Percentiles rank a stretch among this genome's conserved stretches.
Evolutionary conservation across 2,329 filamentous ascomycete species (phyloP).

Genomic region (Thielaviopsis musarum): DNA sequence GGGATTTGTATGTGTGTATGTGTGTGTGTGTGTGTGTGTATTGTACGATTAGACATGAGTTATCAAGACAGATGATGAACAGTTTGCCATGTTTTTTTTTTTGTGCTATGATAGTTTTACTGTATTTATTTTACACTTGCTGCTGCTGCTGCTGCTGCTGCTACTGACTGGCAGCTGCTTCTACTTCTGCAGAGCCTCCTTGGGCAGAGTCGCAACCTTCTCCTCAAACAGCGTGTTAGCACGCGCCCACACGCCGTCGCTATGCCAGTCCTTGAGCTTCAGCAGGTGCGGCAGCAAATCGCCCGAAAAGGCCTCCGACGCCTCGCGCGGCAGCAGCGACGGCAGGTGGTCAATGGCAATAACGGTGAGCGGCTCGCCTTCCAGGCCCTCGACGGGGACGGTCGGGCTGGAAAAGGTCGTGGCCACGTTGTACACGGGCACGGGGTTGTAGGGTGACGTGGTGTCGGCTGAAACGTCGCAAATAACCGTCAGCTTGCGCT

Average conservation of each 20-base stretch:
- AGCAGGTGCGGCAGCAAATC: conserved; percentile 64
- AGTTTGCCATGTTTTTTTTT: not conserved
- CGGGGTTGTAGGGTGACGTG: conserved; percentile 51
- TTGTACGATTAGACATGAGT: not conserved
- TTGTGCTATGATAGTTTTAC: not conserved
- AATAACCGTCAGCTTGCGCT: conserved; percentile 61
- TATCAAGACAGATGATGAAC: not conserved
- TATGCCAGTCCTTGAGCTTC: conserved; percentile 57
- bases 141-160: not conserved
- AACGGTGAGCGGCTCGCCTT: conserved; percentile 48
- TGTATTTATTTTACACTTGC: not conserved
- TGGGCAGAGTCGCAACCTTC: conserved; percentile 57
- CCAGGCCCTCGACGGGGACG: conserved; percentile 49
- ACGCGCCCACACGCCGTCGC: conserved; percentile 62
- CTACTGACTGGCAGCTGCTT: conserved; percentile 7
- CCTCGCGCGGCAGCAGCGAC: conserved; percentile 68
- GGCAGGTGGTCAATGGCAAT: conserved; percentile 83
- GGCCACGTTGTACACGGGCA: conserved; percentile 69
- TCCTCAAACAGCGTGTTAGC: conserved; percentile 73
- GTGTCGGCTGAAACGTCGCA: conserved; percentile 67
- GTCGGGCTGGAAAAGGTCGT: conserved; percentile 85
- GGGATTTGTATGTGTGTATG: not conserved
- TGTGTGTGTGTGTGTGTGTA: not conserved
- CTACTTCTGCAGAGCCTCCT: conserved; percentile 17
- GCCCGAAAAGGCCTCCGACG: conserved; percentile 68